These are phyloP conservation scores for Wallacemonas sp. DNA, from an alignment of 208 protist species.

Conservation along the genomic window DNA sequence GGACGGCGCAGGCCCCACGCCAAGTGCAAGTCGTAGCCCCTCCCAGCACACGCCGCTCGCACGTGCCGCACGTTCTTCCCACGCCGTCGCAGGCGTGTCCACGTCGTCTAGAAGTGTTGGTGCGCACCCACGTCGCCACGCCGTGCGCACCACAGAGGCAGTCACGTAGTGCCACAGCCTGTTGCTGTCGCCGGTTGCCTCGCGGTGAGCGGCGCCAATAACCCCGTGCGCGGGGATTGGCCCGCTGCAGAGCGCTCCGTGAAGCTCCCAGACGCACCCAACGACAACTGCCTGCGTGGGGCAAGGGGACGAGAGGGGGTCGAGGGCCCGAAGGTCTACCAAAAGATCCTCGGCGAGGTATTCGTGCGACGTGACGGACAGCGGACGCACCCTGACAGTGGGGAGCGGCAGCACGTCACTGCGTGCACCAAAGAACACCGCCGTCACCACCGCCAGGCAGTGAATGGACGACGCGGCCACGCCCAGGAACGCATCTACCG, in stretches of 20 bases:
- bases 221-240: background rate
- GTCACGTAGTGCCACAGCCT: slow-evolving; percentile 11
- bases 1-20: slow-evolving; percentile 13
- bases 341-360: background rate
- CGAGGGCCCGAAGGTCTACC: background rate
- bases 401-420: slow-evolving; percentile 16
- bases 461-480: background rate
- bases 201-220: slow-evolving; percentile 7
- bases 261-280: slow-evolving; percentile 6
- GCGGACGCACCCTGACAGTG: slow-evolving; percentile 25
- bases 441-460: slow-evolving; percentile 31
- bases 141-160: slow-evolving; percentile 1
- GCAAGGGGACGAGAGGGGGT: background rate
- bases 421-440: slow-evolving; percentile 34
- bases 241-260: slow-evolving; percentile 8
- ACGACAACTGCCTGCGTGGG: background rate
- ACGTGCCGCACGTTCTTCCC: background rate
- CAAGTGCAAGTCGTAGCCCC: slow-evolving; percentile 26
- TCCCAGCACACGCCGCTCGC: slow-evolving; percentile 21
- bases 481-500: background rate
- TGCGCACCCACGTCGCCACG: slow-evolving; percentile 18
- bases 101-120: too few species aligned
- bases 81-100: background rate
- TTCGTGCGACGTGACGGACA: background rate
- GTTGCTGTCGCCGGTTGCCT: too few species aligned